phyloP scores from a whole-genome alignment of 106 monocot species.

The Xerophyta viscosa region DNA sequence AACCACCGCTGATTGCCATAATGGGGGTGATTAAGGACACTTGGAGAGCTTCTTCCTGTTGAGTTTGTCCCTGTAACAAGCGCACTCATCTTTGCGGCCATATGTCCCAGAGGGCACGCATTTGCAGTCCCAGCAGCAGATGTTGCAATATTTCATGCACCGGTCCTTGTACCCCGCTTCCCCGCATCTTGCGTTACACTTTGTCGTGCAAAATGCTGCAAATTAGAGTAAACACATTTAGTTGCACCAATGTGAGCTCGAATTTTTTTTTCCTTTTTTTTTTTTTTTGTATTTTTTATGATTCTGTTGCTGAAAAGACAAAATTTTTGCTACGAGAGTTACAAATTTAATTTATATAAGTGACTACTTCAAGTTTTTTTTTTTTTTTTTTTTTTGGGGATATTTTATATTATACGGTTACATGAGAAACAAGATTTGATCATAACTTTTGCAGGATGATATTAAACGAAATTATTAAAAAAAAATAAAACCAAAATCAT shows the following conservation, averaged over 20 bases:
- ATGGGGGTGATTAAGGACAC: slow-evolving; percentile 20
- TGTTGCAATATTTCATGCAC: slow-evolving; percentile 22
- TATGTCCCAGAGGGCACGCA: slow-evolving; percentile 40
- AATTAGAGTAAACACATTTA: not conserved
- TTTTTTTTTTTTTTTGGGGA: too few species aligned
- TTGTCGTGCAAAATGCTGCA: slow-evolving; percentile 18
- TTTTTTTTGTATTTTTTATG: too few species aligned
- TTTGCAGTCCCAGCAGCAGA: slow-evolving; percentile 31
- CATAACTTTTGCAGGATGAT: too few species aligned
- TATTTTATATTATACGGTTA: too few species aligned
- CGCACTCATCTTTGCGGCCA: slow-evolving; percentile 42
- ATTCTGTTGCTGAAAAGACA: too few species aligned
- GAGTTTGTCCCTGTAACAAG: slow-evolving; percentile 38
- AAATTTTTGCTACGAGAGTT: too few species aligned
- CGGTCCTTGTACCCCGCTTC: slow-evolving; percentile 14
- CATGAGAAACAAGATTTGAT: too few species aligned
- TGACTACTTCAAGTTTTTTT: too few species aligned
- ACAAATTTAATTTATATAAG: too few species aligned
- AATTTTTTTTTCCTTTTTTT: too few species aligned
- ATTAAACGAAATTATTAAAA: too few species aligned
- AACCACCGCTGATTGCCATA: not conserved
- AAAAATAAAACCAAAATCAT: too few species aligned
- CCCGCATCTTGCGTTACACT: slow-evolving; percentile 27
- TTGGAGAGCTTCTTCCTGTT: slow-evolving; percentile 20
- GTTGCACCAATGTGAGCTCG: not conserved